Conservation (phyloP, 495 filamentous ascomycete genomes). For the Hypoxylon lenormandii region DNA sequence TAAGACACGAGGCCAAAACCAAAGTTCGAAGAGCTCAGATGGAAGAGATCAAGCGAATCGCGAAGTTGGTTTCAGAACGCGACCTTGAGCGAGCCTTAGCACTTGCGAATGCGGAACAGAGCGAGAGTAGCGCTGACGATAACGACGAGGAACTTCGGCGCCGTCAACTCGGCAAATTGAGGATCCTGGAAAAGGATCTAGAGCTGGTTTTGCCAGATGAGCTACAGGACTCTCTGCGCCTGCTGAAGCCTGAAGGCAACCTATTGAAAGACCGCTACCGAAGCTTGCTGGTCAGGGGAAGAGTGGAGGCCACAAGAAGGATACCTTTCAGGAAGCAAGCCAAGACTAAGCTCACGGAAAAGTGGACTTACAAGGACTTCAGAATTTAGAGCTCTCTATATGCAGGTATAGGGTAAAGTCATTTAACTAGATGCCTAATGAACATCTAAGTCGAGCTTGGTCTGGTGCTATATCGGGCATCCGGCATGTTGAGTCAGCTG, state of each 20-base stretch:
- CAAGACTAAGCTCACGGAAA: slow-evolving; percentile 84
- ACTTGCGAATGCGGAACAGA: slow-evolving; percentile 56
- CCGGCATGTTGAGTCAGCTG: slow-evolving; percentile 3
- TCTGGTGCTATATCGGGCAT: slow-evolving; percentile 21
- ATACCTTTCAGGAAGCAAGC: slow-evolving; percentile 81
- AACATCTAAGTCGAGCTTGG: too few relatives aligned
- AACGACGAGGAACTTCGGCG: slow-evolving; percentile 76
- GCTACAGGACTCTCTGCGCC: slow-evolving; percentile 86
- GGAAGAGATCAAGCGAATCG: slow-evolving; percentile 73
- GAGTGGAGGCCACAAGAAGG: slow-evolving; percentile 82
- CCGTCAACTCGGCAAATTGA: slow-evolving; percentile 80
- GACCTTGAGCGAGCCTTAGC: slow-evolving; percentile 59
- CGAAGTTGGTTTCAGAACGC: slow-evolving; percentile 69
- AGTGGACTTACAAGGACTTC: slow-evolving; percentile 98
- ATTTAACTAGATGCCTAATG: too few relatives aligned
- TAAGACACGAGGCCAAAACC: slow-evolving; percentile 75
- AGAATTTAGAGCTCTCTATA: slow-evolving; percentile 47
- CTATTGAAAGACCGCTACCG: slow-evolving; percentile 90
- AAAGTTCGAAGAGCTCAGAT: slow-evolving; percentile 76
- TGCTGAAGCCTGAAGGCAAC: slow-evolving; percentile 94
- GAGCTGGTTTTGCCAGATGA: slow-evolving; percentile 94
- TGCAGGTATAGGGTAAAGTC: background rate
- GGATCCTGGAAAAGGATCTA: slow-evolving; percentile 79
- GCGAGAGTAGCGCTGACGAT: slow-evolving; percentile 58
- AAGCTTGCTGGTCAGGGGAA: slow-evolving; percentile 86